A percentile compares a stretch with the other conserved stretches of the same genome.
Evolutionary conservation across 2,329 filamentous ascomycete genomes (phyloP).

Genomic region (Pseudocercospora musae): DNA sequence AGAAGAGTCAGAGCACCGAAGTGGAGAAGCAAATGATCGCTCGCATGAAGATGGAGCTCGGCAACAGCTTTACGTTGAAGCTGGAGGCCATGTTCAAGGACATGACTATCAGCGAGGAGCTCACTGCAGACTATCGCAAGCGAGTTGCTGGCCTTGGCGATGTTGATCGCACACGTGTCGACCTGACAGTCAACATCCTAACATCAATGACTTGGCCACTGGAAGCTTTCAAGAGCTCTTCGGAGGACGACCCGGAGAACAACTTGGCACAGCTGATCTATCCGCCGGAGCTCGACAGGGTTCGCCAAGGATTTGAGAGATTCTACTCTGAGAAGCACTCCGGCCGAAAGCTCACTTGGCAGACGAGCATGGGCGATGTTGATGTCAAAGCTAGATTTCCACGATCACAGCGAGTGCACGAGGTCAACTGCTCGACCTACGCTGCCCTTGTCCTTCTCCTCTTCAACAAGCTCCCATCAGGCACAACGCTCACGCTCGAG

Average conservation of each 20-base stretch:
- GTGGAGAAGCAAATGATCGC: slow-evolving; percentile 94
- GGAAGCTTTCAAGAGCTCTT: slow-evolving; percentile 70
- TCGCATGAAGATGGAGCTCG: slow-evolving; percentile 94
- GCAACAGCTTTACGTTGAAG: slow-evolving; percentile 88
- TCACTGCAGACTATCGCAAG: slow-evolving; percentile 72
- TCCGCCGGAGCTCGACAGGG: slow-evolving; percentile 67
- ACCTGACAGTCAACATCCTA: slow-evolving; percentile 79
- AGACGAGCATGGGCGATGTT: slow-evolving; percentile 71
- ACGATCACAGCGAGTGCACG: slow-evolving; percentile 65
- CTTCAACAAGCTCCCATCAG: slow-evolving; percentile 71
- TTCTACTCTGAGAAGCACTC: slow-evolving; percentile 87
- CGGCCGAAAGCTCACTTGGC: slow-evolving; percentile 85
- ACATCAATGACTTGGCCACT: slow-evolving; percentile 95
- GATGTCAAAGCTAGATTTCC: slow-evolving; percentile 81
- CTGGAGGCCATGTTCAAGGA: slow-evolving; percentile 98
- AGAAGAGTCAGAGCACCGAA: slow-evolving; percentile 85
- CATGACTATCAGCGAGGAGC: slow-evolving; percentile 80
- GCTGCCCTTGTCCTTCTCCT: slow-evolving; percentile 85
- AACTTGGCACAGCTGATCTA: slow-evolving; percentile 65
- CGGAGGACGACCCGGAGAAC: slow-evolving; percentile 49
- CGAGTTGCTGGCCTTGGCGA: slow-evolving; percentile 61
- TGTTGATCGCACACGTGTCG: slow-evolving; percentile 61
- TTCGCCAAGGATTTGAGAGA: slow-evolving; percentile 81
- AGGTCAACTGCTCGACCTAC: slow-evolving; percentile 88
- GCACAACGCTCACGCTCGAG: slow-evolving; percentile 57